Evolutionary conservation across 2,329 filamentous ascomycete species (phyloP).

Genomic region (Fusarium kyushuense): DNA sequence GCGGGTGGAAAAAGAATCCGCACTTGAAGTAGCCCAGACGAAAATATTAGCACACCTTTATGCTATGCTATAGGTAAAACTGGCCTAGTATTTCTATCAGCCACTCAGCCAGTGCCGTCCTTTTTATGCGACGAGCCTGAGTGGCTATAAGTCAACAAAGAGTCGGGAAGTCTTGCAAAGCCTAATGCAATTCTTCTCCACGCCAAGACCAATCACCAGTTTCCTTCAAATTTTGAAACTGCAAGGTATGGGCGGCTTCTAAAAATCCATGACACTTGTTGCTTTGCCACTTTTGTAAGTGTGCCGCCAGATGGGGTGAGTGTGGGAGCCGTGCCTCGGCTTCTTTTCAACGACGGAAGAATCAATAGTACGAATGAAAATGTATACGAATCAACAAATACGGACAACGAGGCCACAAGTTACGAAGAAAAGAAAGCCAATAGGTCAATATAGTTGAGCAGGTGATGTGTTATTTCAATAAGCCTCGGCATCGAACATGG

Average conservation of each 20-base stretch:
- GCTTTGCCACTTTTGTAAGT: constrained; percentile 33
- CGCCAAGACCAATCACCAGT: constrained; percentile 19
- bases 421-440: background rate
- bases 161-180: background rate
- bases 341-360: background rate
- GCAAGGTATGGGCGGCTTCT: constrained; percentile 19
- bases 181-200: constrained; percentile 1
- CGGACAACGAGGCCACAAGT: background rate
- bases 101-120: too few species aligned
- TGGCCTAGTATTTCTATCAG: too few species aligned
- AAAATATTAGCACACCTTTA: too few species aligned
- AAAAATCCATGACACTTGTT: constrained; percentile 37
- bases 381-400: background rate
- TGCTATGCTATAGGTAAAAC: too few species aligned
- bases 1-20: too few species aligned
- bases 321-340: constrained; percentile 5
- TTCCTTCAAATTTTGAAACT: constrained; percentile 3
- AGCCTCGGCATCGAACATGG: constrained; percentile 27
- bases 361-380: background rate
- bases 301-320: background rate
- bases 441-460: background rate
- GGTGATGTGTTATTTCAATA: constrained; percentile 11
- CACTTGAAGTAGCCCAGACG: too few species aligned
- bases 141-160: constrained; percentile 24
- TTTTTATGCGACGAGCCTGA: too few species aligned